Base-by-base conservation (phyloP, 208 protist species). In the Acanthamoeba culbertsoni region DNA sequence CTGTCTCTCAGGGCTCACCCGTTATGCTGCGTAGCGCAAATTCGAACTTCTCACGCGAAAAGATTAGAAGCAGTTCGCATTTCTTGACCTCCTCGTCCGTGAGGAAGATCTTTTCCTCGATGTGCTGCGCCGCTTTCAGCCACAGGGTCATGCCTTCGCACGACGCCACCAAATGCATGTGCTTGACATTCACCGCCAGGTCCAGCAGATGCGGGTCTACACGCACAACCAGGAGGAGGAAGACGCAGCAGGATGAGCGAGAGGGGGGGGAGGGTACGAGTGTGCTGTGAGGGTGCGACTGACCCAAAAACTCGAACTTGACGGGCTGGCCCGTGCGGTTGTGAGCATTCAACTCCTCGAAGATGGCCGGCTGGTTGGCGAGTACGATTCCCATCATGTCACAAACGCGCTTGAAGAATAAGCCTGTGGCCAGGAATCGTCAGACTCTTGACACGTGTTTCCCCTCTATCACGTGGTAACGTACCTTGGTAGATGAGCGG, bases 331-430 rank as follows among this genome's bases (percentile, higher is more conserved):
- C 55, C 31, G 82, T 10, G 43, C 48, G 82, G 37, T 40, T 62
- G 48, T 43, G 82, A 6, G 45, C 45, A 73, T 92, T 92, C 16
- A 92, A 28, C n/a, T 68, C 86, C 14, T 92, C 57, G 33, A 77
- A 92, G 42, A 92, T 92, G 37, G 37, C 42, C 16, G 86, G 86
- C n/a, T 53, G 43, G 42, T 77, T 77, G 16, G 86, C 53, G 35
- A 92, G 46, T 23, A 77, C 62, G 63, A 92, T 92, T 26, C 86
- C 86, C 86, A 92, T 42, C 86, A 92, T 92, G 42, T 77, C 62
- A 45, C 86, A 92, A 12, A 92, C 20, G 7, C 86, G 55, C 33
- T 59, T 46, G 46, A 92, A 92, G 45, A 92, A 92, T 35, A 92
- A 28, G 1, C 86, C 86, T 91, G n/a, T 4, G 2, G 1, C 10